Base-by-base conservation (phyloP, 2,329 filamentous ascomycete genomes). In the Cladobotryum mycophilum region DNA sequence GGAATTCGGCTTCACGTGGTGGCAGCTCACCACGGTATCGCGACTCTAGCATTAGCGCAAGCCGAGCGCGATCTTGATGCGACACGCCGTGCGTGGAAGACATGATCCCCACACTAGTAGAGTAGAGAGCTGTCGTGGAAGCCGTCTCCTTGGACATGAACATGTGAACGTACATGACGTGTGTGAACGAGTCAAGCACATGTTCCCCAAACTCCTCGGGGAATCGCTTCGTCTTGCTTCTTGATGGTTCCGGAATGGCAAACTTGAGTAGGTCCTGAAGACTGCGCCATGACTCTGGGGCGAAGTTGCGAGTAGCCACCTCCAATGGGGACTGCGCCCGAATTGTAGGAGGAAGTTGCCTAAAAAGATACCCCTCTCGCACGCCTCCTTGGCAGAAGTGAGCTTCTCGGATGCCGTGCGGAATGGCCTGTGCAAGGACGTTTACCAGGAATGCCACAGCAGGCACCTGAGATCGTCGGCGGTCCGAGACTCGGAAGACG, bases 331-430 rank as follows among this genome's bases (percentile, higher is more conserved):
- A 69, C 52, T 82, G 71, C 1, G 67, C 67, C 43, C 80, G 75
- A 8, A 78, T 65, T 0, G 69, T 61, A 0, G 67, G 58, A 0
- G 71, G 55, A 7, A 88, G 72, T 38, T 70, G 70, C 11, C 74
- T 68, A 63, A 83, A 88, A 1, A 87, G 69, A 50, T 78, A 78
- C 0, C 85, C 85, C 67, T 88, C 85, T 30, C 85, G 71, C 2
- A 88, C 82, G 4, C 85, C 85, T 15, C 85, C 85, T 61, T 88
- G 85, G 54, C 82, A 86, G 68, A 88, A 88, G 33, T 80, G 76
- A 2, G 86, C 80, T 35, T 76, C 72, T 40, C 76, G 75, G 54
- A 86, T 79, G n/a, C 67, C 68, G 37, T 70, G 68, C 0, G 84
- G 83, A 11, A 87, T 70, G 3, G 80, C 79, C 49, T 79, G 71